A percentile compares a stretch with the other conserved stretches of the same genome.
Conservation (phyloP, 2,329 filamentous ascomycete species). For the Hysterium pulicare region DNA sequence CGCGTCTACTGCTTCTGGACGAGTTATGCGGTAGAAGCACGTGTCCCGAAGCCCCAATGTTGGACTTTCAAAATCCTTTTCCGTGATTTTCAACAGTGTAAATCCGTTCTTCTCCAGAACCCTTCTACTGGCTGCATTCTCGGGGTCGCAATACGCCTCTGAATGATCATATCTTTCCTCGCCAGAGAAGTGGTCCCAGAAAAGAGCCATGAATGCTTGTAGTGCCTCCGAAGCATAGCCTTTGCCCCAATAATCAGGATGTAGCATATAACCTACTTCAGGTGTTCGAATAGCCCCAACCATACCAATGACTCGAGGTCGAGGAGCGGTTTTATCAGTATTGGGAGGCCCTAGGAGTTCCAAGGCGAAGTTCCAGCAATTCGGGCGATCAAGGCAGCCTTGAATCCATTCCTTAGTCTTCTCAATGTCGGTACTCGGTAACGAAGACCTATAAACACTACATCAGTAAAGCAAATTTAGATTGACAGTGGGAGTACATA, state of each 20-base stretch:
- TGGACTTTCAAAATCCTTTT: constrained; percentile 38
- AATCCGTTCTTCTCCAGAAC: constrained; percentile 59
- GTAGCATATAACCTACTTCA: constrained; percentile 44
- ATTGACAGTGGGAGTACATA: constrained; percentile 20
- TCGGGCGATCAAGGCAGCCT: constrained; percentile 29
- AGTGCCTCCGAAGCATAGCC: constrained; percentile 46
- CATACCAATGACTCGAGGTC: constrained; percentile 38
- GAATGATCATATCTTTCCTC: constrained; percentile 31
- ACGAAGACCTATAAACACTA: constrained; percentile 41
- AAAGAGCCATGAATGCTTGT: constrained; percentile 38
- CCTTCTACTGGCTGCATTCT: constrained; percentile 53
- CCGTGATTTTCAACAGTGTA: constrained; percentile 43
- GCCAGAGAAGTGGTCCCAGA: constrained; percentile 37
- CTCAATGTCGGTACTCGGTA: constrained; percentile 50
- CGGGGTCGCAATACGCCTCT: constrained; percentile 46
- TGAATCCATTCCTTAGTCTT: constrained; percentile 37
- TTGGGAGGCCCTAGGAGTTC: constrained; percentile 36
- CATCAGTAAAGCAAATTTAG: constrained; percentile 7
- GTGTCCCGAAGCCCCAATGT: constrained; percentile 34
- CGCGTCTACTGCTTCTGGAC: constrained; percentile 8
- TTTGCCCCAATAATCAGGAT: constrained; percentile 37
- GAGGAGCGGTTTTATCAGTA: neutral
- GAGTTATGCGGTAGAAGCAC: constrained; percentile 31
- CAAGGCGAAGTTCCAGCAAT: constrained; percentile 58
- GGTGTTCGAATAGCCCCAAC: constrained; percentile 42